These are phyloP conservation scores for Fraxinus anomala DNA, from an alignment of 257 asterid species.

Conservation along the genomic window DNA sequence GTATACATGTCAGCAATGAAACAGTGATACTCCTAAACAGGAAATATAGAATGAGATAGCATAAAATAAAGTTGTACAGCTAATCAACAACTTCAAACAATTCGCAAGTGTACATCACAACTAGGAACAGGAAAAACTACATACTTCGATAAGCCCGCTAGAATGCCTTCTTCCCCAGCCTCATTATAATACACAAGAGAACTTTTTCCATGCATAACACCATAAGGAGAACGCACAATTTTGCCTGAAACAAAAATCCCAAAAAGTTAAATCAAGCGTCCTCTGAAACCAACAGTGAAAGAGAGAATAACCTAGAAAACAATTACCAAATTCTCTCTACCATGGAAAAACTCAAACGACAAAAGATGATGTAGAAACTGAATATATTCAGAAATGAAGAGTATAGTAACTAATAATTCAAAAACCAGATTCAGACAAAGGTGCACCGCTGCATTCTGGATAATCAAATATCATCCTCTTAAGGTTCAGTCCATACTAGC, in stretches of 20 bases:
- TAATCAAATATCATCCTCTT: not conserved
- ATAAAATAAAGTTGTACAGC: constrained; percentile 7
- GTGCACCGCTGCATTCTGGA: not conserved
- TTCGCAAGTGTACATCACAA: not conserved
- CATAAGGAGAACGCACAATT: constrained; percentile 80
- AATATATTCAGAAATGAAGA: not conserved
- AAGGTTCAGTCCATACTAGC: not conserved
- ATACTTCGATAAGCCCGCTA: constrained; percentile 86
- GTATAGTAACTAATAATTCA: not conserved
- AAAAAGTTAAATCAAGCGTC: not conserved
- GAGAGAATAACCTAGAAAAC: constrained; percentile 14
- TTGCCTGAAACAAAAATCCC: constrained; percentile 52
- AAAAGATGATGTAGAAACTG: not conserved
- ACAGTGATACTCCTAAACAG: constrained; percentile 4
- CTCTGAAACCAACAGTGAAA: constrained; percentile 20
- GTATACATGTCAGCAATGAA: not conserved
- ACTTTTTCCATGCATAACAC: constrained; percentile 95
- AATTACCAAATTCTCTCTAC: not conserved
- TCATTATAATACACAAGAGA: constrained; percentile 88
- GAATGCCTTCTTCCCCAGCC: constrained; percentile 85
- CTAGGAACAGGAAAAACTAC: constrained; percentile 21
- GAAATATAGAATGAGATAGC: not conserved
- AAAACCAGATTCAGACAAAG: not conserved
- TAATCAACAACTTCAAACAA: constrained; percentile 20
- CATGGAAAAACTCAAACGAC: constrained; percentile 19